Evolutionary conservation across 2,329 filamentous ascomycete genomes (phyloP), one percentile per base, ranked within the genome.

Genomic region (Penicillium sp.): DNA sequence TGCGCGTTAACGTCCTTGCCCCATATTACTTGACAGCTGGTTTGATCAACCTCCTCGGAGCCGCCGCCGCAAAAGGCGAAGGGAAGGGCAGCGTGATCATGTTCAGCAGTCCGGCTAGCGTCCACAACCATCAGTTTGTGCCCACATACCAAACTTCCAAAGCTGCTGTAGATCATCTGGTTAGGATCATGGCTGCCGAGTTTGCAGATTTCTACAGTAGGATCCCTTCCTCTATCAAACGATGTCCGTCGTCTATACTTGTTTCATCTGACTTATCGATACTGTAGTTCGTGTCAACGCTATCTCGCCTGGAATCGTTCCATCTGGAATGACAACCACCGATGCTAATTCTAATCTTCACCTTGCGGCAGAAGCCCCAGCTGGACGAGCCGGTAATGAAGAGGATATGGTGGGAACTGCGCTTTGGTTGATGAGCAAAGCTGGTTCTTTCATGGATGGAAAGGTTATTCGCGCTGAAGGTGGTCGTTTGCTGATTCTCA

Each of bases 401-500:
- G 75, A 78, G 38, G 79, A 82, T 60, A 68, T 82, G 23, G 74
- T 74, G 0, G 79, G 75, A 24, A 69, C 79, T 24, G 70, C 79
- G 1, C 60, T 81, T 23, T 83, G 80, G 56, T 65, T 82, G 50
- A 74, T 80, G n/a, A 74, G 77, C 3, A 79, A 77, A 47, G 75
- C 74, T 7, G 79, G 78, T 4, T 72, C 72, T 20, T 83, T 83
- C 65, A 70, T 80, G 56, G 83, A 83, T 65, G 81, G 81, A 1
- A 76, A 71, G 54, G 26, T 50, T 5, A 7, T 50, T 14, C 47
- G 47, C 18, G 47, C 20, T 8, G 47, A 50, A 50, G 47, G 47
- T 20, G 47, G 47, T 30, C 23, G 47, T 7, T 33, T 50, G 16
- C 16, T 50, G 12, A 50, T 50, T 33, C 47, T 50, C n/a, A 50